Conservation (phyloP, 257 asterid genomes). For the Nicotiana benthamiana region DNA sequence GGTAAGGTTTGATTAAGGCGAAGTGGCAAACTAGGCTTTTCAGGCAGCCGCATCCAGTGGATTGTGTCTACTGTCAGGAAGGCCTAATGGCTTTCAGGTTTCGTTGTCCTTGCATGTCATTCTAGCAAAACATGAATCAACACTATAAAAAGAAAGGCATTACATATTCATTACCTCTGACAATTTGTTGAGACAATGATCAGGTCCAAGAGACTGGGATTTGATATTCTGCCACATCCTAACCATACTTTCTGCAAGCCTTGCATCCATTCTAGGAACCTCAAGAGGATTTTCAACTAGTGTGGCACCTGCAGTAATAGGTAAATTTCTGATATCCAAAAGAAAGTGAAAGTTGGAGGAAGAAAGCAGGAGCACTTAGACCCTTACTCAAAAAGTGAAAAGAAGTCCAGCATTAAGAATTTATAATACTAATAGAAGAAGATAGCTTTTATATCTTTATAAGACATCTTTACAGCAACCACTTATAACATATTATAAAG, state of each 20-base stretch:
- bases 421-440: not conserved
- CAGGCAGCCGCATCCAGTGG: not conserved
- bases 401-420: not conserved
- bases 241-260: slow-evolving; percentile 76
- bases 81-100: not conserved
- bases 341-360: not conserved
- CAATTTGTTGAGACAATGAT: slow-evolving; percentile 55
- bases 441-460: not conserved
- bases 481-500: not conserved
- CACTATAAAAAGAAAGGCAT: not conserved
- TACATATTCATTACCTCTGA: slow-evolving; percentile 52
- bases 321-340: not conserved
- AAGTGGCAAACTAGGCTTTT: not conserved
- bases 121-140: not conserved
- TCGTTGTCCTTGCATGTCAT: not conserved
- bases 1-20: not conserved
- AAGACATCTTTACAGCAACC: not conserved
- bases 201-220: slow-evolving; percentile 91
- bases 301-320: slow-evolving; percentile 35
- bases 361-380: not conserved
- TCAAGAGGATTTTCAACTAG: slow-evolving; percentile 44
- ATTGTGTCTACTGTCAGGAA: not conserved
- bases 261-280: slow-evolving; percentile 82
- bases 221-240: slow-evolving; percentile 81
- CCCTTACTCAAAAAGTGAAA: not conserved